Percentiles rank a stretch among this genome's conserved stretches.
phyloP scores from a whole-genome alignment of 2,329 filamentous ascomycete genomes.

The Bipolaris sorokiniana region DNA sequence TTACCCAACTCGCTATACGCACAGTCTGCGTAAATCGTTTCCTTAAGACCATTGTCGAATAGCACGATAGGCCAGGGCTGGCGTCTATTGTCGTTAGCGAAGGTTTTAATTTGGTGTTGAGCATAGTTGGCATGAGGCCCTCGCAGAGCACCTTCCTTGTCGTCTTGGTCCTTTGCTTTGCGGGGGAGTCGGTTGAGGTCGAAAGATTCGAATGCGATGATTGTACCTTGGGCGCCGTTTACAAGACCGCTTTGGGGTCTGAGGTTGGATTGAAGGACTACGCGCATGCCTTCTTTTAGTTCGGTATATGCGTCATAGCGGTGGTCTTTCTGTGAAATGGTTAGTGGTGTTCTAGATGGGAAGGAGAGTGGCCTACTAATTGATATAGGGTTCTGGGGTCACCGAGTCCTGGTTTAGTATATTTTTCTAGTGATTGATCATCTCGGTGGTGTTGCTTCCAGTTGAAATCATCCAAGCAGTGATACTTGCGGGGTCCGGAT shows the following conservation, averaged over 20 bases:
- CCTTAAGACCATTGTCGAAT: constrained; percentile 57
- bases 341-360: background rate
- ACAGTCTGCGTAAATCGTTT: constrained; percentile 61
- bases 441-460: constrained; percentile 42
- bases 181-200: constrained; percentile 37
- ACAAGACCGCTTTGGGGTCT: constrained; percentile 41
- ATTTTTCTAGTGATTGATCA: constrained; percentile 23
- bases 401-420: constrained; percentile 10
- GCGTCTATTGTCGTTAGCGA: constrained; percentile 44
- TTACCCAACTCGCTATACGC: constrained; percentile 57
- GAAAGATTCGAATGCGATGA: constrained; percentile 47
- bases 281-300: constrained; percentile 60
- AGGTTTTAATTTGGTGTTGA: constrained; percentile 49
- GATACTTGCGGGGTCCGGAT: constrained; percentile 32
- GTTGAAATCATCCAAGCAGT: constrained; percentile 52
- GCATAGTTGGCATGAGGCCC: constrained; percentile 51
- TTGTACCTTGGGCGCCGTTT: constrained; percentile 45
- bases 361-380: constrained; percentile 12
- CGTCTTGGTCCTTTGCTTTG: constrained; percentile 18
- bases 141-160: constrained; percentile 25
- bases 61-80: constrained; percentile 59
- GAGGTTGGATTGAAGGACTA: constrained; percentile 61
- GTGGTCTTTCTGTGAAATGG: constrained; percentile 48
- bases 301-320: constrained; percentile 53
- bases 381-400: constrained; percentile 26